Percentiles rank a stretch among this genome's conserved stretches.
These are phyloP conservation scores for Beauveria brongniartii DNA, from an alignment of 2,329 filamentous ascomycete species.

Conservation along the genomic window DNA sequence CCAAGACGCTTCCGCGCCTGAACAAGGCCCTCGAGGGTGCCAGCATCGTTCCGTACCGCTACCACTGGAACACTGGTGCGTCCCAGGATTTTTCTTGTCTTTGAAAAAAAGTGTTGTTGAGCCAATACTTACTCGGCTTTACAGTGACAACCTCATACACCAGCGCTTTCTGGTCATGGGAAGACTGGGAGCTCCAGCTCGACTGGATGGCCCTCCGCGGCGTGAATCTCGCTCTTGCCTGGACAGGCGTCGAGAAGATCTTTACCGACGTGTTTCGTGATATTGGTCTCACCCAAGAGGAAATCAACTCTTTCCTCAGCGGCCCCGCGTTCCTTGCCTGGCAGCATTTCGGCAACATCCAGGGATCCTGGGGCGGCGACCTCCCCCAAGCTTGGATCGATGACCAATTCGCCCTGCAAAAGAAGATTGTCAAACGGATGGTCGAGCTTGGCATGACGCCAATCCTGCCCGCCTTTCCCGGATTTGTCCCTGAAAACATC, in stretches of 20 bases:
- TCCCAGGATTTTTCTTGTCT: background rate
- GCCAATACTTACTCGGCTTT: background rate
- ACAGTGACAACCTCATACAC: constrained; percentile 45
- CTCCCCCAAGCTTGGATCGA: constrained; percentile 39
- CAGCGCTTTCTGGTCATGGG: constrained; percentile 42
- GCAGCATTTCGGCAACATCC: constrained; percentile 48
- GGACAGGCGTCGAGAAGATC: constrained; percentile 44
- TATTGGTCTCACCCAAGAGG: constrained; percentile 33
- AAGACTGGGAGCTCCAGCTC: constrained; percentile 43
- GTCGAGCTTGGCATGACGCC: constrained; percentile 45
- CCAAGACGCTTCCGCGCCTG: constrained; percentile 12
- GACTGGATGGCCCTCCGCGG: constrained; percentile 46
- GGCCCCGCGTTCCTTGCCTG: constrained; percentile 44
- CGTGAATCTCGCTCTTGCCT: constrained; percentile 42
- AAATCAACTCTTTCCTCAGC: constrained; percentile 38
- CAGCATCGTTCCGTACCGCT: constrained; percentile 20
- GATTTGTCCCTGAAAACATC: constrained; percentile 38
- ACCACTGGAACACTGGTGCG: constrained; percentile 42
- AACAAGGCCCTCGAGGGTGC: constrained; percentile 4
- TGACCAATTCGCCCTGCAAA: constrained; percentile 37
- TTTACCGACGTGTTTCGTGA: constrained; percentile 39
- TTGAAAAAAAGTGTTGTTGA: background rate
- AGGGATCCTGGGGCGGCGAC: constrained; percentile 38
- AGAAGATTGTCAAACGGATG: constrained; percentile 41
- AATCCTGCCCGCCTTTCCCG: constrained; percentile 41